A percentile compares a stretch with the other conserved stretches of the same genome.
These are phyloP conservation scores for Ceratocystis destructans DNA, from an alignment of 2,329 filamentous ascomycete species.

Conservation along the genomic window DNA sequence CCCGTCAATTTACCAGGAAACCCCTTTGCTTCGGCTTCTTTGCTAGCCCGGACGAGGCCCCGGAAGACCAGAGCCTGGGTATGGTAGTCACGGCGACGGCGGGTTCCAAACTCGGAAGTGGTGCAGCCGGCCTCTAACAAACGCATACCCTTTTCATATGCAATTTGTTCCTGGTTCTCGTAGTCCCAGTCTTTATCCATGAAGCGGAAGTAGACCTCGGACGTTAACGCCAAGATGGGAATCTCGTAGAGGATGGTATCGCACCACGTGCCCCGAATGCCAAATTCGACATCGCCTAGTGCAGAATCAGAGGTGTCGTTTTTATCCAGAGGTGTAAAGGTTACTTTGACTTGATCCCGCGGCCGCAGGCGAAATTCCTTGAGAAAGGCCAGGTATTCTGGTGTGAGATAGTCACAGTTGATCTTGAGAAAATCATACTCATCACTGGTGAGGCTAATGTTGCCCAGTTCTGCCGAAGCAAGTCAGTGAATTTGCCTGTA, in stretches of 20 bases:
- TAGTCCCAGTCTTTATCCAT: constrained; percentile 89
- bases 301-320: constrained; percentile 51
- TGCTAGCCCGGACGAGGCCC: constrained; percentile 66
- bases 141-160: constrained; percentile 63
- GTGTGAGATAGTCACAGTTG: constrained; percentile 66
- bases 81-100: constrained; percentile 81
- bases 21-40: constrained; percentile 51
- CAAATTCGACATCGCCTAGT: constrained; percentile 61
- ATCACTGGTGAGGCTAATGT: constrained; percentile 63
- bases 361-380: constrained; percentile 70
- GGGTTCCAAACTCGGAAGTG: constrained; percentile 87
- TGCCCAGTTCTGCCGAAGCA: constrained; percentile 53
- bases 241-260: constrained; percentile 98
- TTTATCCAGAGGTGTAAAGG: constrained; percentile 43
- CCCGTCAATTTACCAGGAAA: constrained; percentile 64
- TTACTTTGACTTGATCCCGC: constrained; percentile 60
- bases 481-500: constrained; percentile 9
- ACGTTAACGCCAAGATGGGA: constrained; percentile 77
- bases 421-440: constrained; percentile 67
- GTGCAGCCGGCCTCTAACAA: constrained; percentile 72
- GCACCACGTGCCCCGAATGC: constrained; percentile 71
- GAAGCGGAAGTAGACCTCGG: constrained; percentile 95
- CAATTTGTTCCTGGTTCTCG: constrained; percentile 70
- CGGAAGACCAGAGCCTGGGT: constrained; percentile 86
- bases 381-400: constrained; percentile 68